Percentiles rank a stretch among this genome's conserved stretches.
These are phyloP conservation scores for Bruguiera gymnorhiza DNA, from an alignment of 345 rosid genomes.

Conservation along the genomic window DNA sequence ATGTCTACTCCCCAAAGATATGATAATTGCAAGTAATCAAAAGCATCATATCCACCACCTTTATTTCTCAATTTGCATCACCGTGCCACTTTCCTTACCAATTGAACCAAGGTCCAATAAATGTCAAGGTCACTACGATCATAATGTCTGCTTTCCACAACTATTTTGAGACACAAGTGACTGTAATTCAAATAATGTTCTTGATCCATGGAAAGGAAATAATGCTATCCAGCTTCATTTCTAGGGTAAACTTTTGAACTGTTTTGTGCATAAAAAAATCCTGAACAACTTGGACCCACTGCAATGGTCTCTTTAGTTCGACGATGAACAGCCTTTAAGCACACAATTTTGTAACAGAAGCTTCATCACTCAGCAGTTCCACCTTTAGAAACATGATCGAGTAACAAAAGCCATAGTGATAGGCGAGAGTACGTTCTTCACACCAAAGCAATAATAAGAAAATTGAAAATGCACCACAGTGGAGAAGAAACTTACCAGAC, in stretches of 20 bases:
- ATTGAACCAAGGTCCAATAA: neutral
- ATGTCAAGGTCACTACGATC: neutral
- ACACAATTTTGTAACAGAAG: neutral
- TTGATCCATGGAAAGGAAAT: too few relatives aligned
- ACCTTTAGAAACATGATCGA: neutral
- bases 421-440: constrained; percentile 19
- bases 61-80: neutral
- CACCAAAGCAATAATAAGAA: neutral
- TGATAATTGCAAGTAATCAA: neutral
- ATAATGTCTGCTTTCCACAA: neutral
- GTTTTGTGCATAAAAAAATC: too few relatives aligned
- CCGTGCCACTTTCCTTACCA: neutral
- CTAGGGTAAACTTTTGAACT: too few relatives aligned
- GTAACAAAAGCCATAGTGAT: neutral
- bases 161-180: too few relatives aligned
- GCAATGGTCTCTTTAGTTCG: too few relatives aligned
- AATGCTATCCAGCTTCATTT: too few relatives aligned
- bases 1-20: neutral
- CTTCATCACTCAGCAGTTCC: neutral
- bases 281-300: too few relatives aligned
- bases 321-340: neutral
- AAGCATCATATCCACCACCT: neutral
- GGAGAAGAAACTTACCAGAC: constrained; percentile 55
- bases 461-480: neutral
- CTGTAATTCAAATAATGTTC: too few relatives aligned